Base-by-base conservation (phyloP, 2,329 filamentous ascomycete species). In the Xylaria polymorpha region DNA sequence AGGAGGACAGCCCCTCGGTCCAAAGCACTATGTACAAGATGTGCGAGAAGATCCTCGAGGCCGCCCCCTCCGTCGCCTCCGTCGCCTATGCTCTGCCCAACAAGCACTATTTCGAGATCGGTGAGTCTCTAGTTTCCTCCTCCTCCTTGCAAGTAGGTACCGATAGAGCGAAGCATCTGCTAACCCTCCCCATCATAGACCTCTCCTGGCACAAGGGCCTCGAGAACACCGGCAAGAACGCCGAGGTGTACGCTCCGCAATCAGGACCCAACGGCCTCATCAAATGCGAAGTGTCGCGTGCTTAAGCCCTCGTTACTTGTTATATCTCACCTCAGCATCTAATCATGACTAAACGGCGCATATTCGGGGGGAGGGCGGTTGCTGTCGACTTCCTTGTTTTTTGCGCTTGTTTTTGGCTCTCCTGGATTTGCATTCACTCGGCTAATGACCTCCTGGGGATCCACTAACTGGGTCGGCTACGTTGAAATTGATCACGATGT, bases 21-120 rank as follows among this genome's bases (percentile, higher is more conserved):
- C 96, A 99, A 84, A 91, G 91, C 76, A 98, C 95, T 70, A 98
- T 99, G 96, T 99, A 98, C 85, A 97, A 98, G 85, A 99, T 99
- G 95, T 90, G 88, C 76, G 92, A 95, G 80, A 85, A 91, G 80
- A 97, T 99, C 74, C 85, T 99, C 62, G 91, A 88, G 9, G 88
- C 86, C 25, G 92, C 90, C 29, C 91, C 94, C 15, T 85, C 90
- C 72, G 87, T 94, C 25, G 88, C 91, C 53, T 85, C 86, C 25
- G 93, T 96, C 50, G 88, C 91, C 75, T 98, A 98, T 80, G 86
- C 91, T 9, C 86, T 99, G 77, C 96, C 96, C 12, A 99, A 99
- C 86, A 98, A 98, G 85, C 96, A 99, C 83, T 98, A 98, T 84
- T 98, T 98, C 79, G 95, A 98, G 82, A 91, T 98, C 81, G 92